A percentile compares a stretch with the other conserved stretches of the same genome.
Evolutionary conservation across 1,284 basidiomycete species (phyloP).

Genomic region (Ustilago trichophora): DNA sequence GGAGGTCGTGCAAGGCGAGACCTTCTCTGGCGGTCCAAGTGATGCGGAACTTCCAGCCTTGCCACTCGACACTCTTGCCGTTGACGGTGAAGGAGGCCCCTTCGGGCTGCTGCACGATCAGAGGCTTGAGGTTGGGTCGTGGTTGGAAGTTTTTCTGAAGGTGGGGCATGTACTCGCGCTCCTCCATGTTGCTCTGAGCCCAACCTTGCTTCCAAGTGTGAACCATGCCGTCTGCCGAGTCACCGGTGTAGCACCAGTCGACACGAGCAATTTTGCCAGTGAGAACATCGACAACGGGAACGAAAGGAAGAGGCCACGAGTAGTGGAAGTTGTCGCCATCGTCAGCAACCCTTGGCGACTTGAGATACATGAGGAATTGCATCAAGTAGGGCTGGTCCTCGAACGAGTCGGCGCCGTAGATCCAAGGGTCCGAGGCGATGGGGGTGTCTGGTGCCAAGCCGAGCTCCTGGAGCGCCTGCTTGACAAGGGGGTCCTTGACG

Average conservation of each 20-base stretch:
- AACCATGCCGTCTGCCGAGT: slow-evolving; percentile 51
- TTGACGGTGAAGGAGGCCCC: slow-evolving; percentile 51
- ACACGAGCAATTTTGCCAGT: slow-evolving; percentile 48
- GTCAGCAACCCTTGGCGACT: slow-evolving; percentile 17
- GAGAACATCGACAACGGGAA: slow-evolving; percentile 63
- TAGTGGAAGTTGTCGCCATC: slow-evolving; percentile 65
- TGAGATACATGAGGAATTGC: slow-evolving; percentile 51
- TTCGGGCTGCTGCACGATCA: slow-evolving; percentile 53
- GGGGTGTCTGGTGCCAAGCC: slow-evolving; percentile 35
- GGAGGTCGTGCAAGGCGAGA: slow-evolving; percentile 59
- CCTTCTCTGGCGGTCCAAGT: slow-evolving; percentile 66
- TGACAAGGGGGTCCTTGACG: slow-evolving; percentile 19
- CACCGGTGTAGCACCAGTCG: slow-evolving; percentile 60
- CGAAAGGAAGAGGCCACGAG: slow-evolving; percentile 65
- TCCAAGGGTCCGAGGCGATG: slow-evolving; percentile 51
- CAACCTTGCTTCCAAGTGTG: slow-evolving; percentile 50
- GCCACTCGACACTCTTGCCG: slow-evolving; percentile 48
- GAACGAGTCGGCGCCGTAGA: slow-evolving; percentile 49
- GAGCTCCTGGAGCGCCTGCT: slow-evolving; percentile 41
- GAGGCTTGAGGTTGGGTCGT: slow-evolving; percentile 43
- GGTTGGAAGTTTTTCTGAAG: slow-evolving; percentile 38
- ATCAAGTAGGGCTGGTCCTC: slow-evolving; percentile 44
- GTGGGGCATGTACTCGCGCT: slow-evolving; percentile 65
- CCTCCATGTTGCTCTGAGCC: slow-evolving; percentile 58
- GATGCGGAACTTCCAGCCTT: slow-evolving; percentile 53